Conservation (phyloP, 2,329 filamentous ascomycete species). For the Lojkania enalia region DNA sequence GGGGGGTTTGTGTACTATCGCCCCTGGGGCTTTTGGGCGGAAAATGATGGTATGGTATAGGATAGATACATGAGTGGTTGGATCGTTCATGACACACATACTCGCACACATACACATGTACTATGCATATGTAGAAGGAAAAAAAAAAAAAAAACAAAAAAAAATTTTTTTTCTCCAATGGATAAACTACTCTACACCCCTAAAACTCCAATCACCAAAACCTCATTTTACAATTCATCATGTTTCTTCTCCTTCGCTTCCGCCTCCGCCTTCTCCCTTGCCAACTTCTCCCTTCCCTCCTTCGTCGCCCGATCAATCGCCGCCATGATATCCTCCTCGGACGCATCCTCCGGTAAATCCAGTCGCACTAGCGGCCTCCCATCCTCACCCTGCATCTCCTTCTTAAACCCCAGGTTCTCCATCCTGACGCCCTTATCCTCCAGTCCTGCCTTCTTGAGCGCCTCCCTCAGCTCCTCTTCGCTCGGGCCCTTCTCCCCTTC, state of each 20-base stretch:
- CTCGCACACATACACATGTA: too few relatives aligned
- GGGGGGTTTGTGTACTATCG: too few relatives aligned
- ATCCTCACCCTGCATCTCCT: constrained; percentile 25
- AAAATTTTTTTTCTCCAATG: too few relatives aligned
- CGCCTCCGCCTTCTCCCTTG: background rate
- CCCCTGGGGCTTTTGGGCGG: too few relatives aligned
- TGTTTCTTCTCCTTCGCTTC: background rate
- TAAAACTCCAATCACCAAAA: too few relatives aligned
- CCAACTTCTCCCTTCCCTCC: constrained; percentile 15
- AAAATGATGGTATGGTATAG: too few relatives aligned
- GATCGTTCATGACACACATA: too few relatives aligned
- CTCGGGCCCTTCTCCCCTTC: constrained; percentile 21
- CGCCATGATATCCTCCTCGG: constrained; percentile 51
- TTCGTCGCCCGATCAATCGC: constrained; percentile 50
- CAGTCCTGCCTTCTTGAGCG: constrained; percentile 37
- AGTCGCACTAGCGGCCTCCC: constrained; percentile 29
- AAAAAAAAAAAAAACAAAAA: too few relatives aligned
- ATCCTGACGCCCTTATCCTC: constrained; percentile 29
- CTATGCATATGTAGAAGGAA: too few relatives aligned
- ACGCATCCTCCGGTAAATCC: constrained; percentile 30
- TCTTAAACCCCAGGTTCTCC: constrained; percentile 5
- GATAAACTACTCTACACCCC: too few relatives aligned
- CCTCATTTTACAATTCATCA: background rate
- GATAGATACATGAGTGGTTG: too few relatives aligned
- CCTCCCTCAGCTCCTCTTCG: constrained; percentile 34